Percentiles rank a stretch among this genome's conserved stretches.
These are phyloP conservation scores for Phytophthora hybrid DNA, from an alignment of 352 stramenopile species.

Conservation along the genomic window DNA sequence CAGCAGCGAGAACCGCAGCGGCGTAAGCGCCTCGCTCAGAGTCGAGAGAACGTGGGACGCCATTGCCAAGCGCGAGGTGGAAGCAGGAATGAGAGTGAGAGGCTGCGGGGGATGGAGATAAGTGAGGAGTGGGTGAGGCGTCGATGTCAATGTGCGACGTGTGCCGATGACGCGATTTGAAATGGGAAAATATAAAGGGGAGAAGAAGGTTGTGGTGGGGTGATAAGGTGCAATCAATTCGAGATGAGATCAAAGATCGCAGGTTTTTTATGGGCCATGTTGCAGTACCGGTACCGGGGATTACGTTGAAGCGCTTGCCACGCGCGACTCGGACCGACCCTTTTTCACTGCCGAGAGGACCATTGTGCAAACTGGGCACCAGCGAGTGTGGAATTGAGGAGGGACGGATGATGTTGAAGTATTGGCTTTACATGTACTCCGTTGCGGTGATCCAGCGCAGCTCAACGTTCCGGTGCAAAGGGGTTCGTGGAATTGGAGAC, in stretches of 20 bases:
- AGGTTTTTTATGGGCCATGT: conserved; percentile 4
- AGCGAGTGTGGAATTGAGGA: background rate
- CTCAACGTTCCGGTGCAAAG: background rate
- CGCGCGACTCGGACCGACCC: background rate
- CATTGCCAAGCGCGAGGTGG: conserved; percentile 19
- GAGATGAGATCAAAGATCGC: conserved; percentile 1
- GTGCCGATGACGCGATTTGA: conserved; percentile 29
- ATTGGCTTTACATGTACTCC: conserved; percentile 11
- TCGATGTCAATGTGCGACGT: conserved; percentile 34
- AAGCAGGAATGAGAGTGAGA: conserved; percentile 38
- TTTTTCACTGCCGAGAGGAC: conserved; percentile 4
- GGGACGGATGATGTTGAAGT: conserved; percentile 7
- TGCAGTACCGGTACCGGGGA: conserved; percentile 6
- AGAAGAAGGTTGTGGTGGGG: too few relatives aligned
- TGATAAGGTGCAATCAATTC: conserved; percentile 5
- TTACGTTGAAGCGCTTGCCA: conserved; percentile 18
- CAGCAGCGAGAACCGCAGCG: conserved; percentile 60
- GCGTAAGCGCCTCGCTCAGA: conserved; percentile 26
- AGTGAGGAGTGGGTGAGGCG: background rate
- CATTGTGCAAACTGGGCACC: background rate
- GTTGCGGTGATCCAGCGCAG: conserved; percentile 20
- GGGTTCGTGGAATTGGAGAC: background rate
- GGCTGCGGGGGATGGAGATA: conserved; percentile 18
- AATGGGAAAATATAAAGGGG: conserved; percentile 6
- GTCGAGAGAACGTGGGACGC: conserved; percentile 25